Base-by-base conservation (phyloP, 345 rosid genomes). In the Hibiscus mutabilis region DNA sequence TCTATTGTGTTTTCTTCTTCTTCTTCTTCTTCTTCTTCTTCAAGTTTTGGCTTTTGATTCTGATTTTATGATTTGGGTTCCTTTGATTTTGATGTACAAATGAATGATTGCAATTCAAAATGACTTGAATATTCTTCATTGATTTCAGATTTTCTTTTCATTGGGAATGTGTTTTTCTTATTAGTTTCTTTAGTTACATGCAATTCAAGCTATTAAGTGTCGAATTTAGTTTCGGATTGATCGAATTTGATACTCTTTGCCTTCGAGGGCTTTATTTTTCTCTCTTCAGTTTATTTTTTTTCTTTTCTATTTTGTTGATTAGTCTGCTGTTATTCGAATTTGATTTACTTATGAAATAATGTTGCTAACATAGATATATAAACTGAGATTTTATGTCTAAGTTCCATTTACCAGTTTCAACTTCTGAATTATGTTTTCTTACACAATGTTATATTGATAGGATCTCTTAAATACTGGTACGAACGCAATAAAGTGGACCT, bases 391-490 rank as follows among this genome's bases (percentile, higher is more conserved):
- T 49, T 5, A 49, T 47, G 12, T 25, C 24, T 16, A 49, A 25
- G 27, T 13, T 16, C 25, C 3, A 46, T 66, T 29, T 19, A 27
- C 15, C 3, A 3, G 22, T 66, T 66, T 66, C 56, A 25, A 27
- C 58, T 27, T 66, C 58, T 64, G 13, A 66, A 11, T 68, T 63
- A 69, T 57, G 71, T 42, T 60, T 67, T 68, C 35, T 68, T 63
- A 75, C n/a, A 29, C 53, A 16, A 27, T 70, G 61, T 75, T 65
- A 16, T 58, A 51, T 72, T 21, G 12, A 53, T 75, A 94, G 97
- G 96, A 46, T 86, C 97, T 72, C 88, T 90, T 77, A 86, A 74
- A 79, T 90, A 85, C 73, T 90, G 99, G 99, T 86, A 80, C 33
- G 87, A 88, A 66, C 88, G 97, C 58, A 90, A 83, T 66, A 89